Conservation (phyloP, 1,284 basidiomycete genomes). For the Rugosomyces carneus region DNA sequence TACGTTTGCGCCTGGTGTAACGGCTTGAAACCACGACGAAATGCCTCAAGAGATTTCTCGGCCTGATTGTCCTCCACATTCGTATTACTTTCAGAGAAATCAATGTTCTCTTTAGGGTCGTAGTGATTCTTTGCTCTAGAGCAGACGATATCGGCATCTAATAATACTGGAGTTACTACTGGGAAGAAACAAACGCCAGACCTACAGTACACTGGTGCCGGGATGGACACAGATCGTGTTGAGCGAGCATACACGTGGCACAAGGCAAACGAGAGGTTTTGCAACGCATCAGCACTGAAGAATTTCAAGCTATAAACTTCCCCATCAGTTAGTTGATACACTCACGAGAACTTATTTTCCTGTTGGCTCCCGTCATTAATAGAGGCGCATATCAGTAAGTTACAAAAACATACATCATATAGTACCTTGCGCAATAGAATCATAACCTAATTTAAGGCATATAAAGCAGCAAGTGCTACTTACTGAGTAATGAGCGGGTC, state of each 20-base stretch:
- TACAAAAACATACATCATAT: slow-evolving; percentile 27
- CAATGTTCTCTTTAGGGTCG: slow-evolving; percentile 50
- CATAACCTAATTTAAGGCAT: neutral
- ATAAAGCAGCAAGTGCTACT: slow-evolving; percentile 9
- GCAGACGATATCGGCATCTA: slow-evolving; percentile 79
- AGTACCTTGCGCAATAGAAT: slow-evolving; percentile 26
- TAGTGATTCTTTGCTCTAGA: slow-evolving; percentile 76
- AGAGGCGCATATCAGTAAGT: neutral
- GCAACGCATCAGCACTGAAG: slow-evolving; percentile 56
- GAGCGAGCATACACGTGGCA: slow-evolving; percentile 80
- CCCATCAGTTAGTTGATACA: neutral
- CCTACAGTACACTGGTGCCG: slow-evolving; percentile 80
- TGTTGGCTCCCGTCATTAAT: slow-evolving; percentile 12
- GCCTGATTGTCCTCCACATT: slow-evolving; percentile 36
- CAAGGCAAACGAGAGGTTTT: slow-evolving; percentile 66
- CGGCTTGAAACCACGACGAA: slow-evolving; percentile 49
- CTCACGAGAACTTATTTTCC: slow-evolving; percentile 30
- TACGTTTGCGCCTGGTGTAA: slow-evolving; percentile 42
- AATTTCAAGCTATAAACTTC: slow-evolving; percentile 3
- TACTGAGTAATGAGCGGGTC: slow-evolving; percentile 62
- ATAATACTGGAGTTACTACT: neutral
- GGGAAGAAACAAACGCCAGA: slow-evolving; percentile 5
- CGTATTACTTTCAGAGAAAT: slow-evolving; percentile 48
- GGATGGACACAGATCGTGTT: slow-evolving; percentile 79
- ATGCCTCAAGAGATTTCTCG: slow-evolving; percentile 43